These are phyloP conservation scores for Geotrichum fermentans DNA, from an alignment of 1,139 yeast species.

Conservation along the genomic window DNA sequence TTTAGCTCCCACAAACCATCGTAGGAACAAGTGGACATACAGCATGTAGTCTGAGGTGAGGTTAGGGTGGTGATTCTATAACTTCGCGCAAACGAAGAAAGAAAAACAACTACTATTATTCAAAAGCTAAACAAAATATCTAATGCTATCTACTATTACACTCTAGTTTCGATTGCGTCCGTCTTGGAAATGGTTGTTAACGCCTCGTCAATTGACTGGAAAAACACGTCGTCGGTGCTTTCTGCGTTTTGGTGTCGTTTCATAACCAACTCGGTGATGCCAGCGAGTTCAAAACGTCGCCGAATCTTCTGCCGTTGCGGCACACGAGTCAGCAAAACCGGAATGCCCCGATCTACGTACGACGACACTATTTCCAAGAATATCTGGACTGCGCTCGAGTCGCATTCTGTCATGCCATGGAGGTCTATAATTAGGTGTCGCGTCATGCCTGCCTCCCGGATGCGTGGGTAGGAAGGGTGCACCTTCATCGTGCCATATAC, in stretches of 20 bases:
- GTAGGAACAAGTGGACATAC: too few relatives aligned
- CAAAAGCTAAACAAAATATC: too few relatives aligned
- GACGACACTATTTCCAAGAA: conserved; percentile 52
- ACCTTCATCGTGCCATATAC: conserved; percentile 75
- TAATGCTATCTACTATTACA: neutral
- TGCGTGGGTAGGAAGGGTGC: conserved; percentile 74
- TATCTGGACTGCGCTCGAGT: conserved; percentile 82
- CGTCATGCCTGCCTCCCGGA: conserved; percentile 52
- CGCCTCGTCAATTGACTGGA: conserved; percentile 38
- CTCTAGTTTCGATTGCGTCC: neutral
- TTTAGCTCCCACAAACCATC: too few relatives aligned
- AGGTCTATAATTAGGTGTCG: conserved; percentile 73
- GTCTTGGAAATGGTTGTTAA: conserved; percentile 27
- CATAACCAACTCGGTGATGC: conserved; percentile 33
- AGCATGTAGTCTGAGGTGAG: neutral
- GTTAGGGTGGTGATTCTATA: neutral
- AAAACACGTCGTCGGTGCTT: conserved; percentile 27
- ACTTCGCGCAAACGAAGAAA: too few relatives aligned
- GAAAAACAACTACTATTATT: too few relatives aligned
- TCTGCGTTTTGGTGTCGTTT: conserved; percentile 22
- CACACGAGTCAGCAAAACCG: conserved; percentile 63
- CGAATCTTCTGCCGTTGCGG: conserved; percentile 42
- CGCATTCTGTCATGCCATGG: conserved; percentile 81
- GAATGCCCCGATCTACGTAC: conserved; percentile 54
- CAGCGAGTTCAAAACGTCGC: conserved; percentile 39